A percentile compares a stretch with the other conserved stretches of the same genome.
These are phyloP conservation scores for Cardiospermum halicacabum DNA, from an alignment of 345 rosid genomes.

Conservation along the genomic window DNA sequence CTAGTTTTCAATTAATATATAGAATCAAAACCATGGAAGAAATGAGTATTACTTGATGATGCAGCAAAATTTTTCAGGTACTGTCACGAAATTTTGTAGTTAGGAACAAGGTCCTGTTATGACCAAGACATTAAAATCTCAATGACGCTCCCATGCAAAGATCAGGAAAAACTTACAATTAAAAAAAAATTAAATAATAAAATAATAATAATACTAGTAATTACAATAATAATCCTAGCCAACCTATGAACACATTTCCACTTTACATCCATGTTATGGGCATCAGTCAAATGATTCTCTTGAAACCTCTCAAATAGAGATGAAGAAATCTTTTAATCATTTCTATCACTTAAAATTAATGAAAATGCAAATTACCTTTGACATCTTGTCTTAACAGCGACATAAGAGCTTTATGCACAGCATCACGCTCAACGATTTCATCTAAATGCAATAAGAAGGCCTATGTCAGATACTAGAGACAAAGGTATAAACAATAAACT, in stretches of 20 bases:
- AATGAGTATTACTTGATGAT: neutral
- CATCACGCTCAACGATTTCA: constrained; percentile 94
- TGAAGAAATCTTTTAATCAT: neutral
- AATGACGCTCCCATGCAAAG: neutral
- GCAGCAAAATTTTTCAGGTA: neutral
- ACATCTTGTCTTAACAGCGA: constrained; percentile 93
- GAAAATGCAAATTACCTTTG: constrained; percentile 61
- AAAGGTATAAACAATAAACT: neutral
- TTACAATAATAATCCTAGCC: no score
- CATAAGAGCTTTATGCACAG: constrained; percentile 95
- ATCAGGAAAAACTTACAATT: neutral
- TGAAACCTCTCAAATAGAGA: neutral
- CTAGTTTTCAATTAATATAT: neutral
- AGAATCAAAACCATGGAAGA: neutral
- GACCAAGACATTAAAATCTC: neutral
- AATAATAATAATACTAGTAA: no score
- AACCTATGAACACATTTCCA: no score
- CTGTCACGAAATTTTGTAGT: neutral
- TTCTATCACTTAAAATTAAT: neutral
- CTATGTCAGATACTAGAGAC: neutral
- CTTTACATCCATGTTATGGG: neutral
- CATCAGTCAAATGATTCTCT: neutral
- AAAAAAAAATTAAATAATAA: neutral
- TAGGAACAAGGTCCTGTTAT: neutral
- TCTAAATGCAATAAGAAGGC: constrained; percentile 37